Evolutionary conservation across 2,329 filamentous ascomycete genomes (phyloP), one percentile per base, ranked within the genome.

Genomic region (Biscogniauxia marginata): DNA sequence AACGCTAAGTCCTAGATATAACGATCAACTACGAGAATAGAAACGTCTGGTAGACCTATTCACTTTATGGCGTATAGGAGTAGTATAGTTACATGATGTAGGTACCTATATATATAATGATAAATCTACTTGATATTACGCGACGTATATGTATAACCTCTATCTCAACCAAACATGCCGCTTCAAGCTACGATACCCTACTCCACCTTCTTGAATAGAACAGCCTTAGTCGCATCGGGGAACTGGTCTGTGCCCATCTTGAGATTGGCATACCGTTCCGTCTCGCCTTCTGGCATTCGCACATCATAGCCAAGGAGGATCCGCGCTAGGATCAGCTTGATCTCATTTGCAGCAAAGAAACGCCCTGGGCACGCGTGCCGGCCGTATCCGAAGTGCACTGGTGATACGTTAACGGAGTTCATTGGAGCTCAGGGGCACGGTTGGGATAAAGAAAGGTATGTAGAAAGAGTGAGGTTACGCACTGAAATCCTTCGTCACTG

Each of bases 291-390:
- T 2, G 61, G 60, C 57, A 70, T 67, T 24, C 59, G 61, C n/a
- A 73, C 43, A 19, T 77, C 73, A 52, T 75, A 75, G 7, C 68
- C 74, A 4, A 77, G 72, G 53, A 77, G 60, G 4, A 74, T 61
- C 23, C 70, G 68, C 4, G 70, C 73, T 21, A 77, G 49, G 43
- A 77, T 73, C 56, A 76, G 63, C 65, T 78, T 78, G 63, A 78
- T 75, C 65, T 77, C 73, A 50, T 77, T 73, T 18, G 71, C 67
- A 2, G 75, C 75, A 50, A 78, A 77, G 67, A 77, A 77, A 0
- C 75, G 67, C 0, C 75, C 75, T 0, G 73, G 74, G 52, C 65
- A 65, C 1, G 75, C 73, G 54, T 77, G 75, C 0, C 71, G 67
- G 3, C 76, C 76, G 54, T 73, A 74, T 1, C 75, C 75, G 50